Percentiles rank a stretch among this genome's conserved stretches.
Conservation (phyloP, 306 rosid genomes). For the Lathyrus tuberosus region DNA sequence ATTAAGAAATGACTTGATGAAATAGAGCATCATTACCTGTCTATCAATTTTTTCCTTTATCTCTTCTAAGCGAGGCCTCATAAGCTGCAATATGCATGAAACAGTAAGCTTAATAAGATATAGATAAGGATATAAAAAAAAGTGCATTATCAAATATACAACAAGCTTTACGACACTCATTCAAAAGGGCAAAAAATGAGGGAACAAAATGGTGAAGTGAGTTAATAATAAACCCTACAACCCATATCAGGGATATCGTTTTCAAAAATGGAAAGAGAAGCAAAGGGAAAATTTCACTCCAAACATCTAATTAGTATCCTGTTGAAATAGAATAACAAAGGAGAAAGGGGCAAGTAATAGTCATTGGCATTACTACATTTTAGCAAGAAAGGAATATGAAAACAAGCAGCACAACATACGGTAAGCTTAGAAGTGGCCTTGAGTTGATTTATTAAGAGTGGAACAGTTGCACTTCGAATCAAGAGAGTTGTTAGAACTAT, state of each 20-base stretch:
- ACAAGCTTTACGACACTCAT: background rate
- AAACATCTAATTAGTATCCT: constrained; percentile 15
- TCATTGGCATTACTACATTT: constrained; percentile 14
- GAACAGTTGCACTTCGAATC: constrained; percentile 69
- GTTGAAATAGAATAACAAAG: constrained; percentile 25
- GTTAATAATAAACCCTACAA: constrained; percentile 13
- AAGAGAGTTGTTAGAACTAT: constrained; percentile 68
- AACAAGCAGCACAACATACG: constrained; percentile 54
- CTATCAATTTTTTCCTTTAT: constrained; percentile 57
- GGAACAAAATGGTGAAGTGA: constrained; percentile 1
- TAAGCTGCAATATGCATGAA: constrained; percentile 53
- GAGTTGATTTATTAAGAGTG: constrained; percentile 73
- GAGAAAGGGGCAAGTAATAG: constrained; percentile 12
- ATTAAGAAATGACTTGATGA: constrained; percentile 26
- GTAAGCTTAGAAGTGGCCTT: constrained; percentile 79
- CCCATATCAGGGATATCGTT: constrained; percentile 7
- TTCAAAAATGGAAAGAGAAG: constrained; percentile 20
- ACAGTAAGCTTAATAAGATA: constrained; percentile 26
- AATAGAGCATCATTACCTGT: constrained; percentile 55
- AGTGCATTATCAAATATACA: background rate
- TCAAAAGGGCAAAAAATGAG: background rate
- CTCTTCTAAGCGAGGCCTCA: constrained; percentile 76
- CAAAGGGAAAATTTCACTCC: constrained; percentile 1
- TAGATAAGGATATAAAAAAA: constrained; percentile 22
- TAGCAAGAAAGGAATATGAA: constrained; percentile 25